Evolutionary conservation across 176 grass and related monocot species (phyloP), one percentile per base, ranked within the genome.

Genomic region (Alloteropsis semialata): DNA sequence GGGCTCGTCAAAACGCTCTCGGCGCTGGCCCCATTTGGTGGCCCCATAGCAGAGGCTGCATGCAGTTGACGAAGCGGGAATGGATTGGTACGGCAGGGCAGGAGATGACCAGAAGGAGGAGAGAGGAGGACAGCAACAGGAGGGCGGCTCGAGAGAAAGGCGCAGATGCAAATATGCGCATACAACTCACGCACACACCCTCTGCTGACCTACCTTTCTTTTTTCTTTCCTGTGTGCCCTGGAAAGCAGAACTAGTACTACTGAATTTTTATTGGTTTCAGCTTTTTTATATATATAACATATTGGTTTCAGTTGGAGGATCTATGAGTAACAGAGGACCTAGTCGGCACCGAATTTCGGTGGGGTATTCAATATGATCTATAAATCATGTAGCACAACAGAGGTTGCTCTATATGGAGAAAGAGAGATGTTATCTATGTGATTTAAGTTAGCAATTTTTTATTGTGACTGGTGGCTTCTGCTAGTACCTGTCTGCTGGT

Each of bases 11-110:
- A 77, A 60, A 24, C 50, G 42, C 51, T 50, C 61, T 25, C 28
- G 69, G 11, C 28, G 28, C 33, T 61, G 76, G 29, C 87, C 87
- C 82, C 76, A 71, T 89, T 89, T 62, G 50, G 18, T 79, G 81
- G 81, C 68, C 87, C 46, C 78, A n/a, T n/a, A n/a, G n/a, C n/a
- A n/a, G n/a, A 45, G 6, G 56, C 56, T 21, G 59, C 24, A 83
- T 46, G 81, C 22, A 24, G 75, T 79, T 88, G 81, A 88, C 81
- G 69, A 57, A 57, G 46, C 55, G n/a, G 61, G 58, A 25, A 57
- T 76, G 19, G 60, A 69, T 59, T 25, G 3, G 41, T n/a, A 60
- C n/a, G 72, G 57, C 3, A n/a, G n/a, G n/a, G n/a, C n/a, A 36
- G 46, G 38, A 18, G 60, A n/a, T 25, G 76, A 62, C 39, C 5